These are phyloP conservation scores for Hanseniaspora taiwanica DNA, from an alignment of 805 yeast genomes.

Conservation along the genomic window DNA sequence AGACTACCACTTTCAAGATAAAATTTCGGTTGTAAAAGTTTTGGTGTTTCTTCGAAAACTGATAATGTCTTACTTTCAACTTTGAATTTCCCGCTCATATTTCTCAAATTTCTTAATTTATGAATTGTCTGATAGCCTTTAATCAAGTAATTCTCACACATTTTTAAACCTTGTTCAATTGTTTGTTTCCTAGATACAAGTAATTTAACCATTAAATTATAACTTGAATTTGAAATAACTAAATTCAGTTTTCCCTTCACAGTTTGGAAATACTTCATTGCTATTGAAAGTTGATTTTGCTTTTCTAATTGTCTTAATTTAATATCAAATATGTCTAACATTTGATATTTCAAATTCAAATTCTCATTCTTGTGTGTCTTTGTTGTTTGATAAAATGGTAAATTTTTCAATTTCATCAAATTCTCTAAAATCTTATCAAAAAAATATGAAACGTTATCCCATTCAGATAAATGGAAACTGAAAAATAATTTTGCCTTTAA, in stretches of 20 bases:
- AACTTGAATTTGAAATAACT: conserved; percentile 19
- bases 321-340: conserved; percentile 15
- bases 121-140: conserved; percentile 25
- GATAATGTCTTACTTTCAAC: conserved; percentile 6
- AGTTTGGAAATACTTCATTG: conserved; percentile 3
- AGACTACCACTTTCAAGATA: conserved; percentile 17
- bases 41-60: conserved; percentile 10
- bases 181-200: conserved; percentile 18
- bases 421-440: conserved; percentile 13
- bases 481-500: not conserved
- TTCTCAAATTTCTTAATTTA: conserved; percentile 15
- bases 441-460: conserved; percentile 18
- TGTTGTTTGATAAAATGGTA: conserved; percentile 13
- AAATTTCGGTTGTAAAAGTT: conserved; percentile 17
- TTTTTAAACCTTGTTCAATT: conserved; percentile 18
- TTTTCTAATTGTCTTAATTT: conserved; percentile 13
- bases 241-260: conserved; percentile 12
- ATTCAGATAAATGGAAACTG: conserved; percentile 16
- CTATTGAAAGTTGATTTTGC: conserved; percentile 11
- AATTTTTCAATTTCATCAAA: conserved; percentile 10
- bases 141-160: conserved; percentile 22
- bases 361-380: no score
- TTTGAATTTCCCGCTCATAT: not conserved
- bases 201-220: conserved; percentile 21
- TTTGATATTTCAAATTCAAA: conserved; percentile 9